phyloP scores from a whole-genome alignment of 1,284 basidiomycete genomes.

The Athelia sp. region DNA sequence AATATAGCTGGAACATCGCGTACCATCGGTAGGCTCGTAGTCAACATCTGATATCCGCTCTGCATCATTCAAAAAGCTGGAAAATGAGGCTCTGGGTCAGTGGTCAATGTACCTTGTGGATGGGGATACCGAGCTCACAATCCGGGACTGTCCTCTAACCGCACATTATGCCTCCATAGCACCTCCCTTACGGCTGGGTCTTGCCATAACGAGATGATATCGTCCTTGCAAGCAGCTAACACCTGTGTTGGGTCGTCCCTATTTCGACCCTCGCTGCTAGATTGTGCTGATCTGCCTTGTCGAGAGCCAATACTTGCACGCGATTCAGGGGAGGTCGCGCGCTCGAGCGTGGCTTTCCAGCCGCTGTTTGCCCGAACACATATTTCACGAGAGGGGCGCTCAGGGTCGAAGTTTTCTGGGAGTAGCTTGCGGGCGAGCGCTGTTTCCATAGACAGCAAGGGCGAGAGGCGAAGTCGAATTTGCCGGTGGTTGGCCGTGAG shows the following conservation, averaged over 20 bases:
- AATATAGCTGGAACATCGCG: slow-evolving; percentile 11
- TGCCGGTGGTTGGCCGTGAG: slow-evolving; percentile 34
- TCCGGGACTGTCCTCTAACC: slow-evolving; percentile 54
- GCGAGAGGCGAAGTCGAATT: slow-evolving; percentile 49
- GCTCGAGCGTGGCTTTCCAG: slow-evolving; percentile 41
- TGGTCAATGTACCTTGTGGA: background rate
- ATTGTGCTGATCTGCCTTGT: slow-evolving; percentile 3
- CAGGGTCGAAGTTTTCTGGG: slow-evolving; percentile 22
- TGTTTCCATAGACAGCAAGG: slow-evolving; percentile 55
- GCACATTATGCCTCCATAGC: slow-evolving; percentile 39
- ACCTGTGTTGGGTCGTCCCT: slow-evolving; percentile 42
- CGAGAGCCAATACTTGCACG: slow-evolving; percentile 1
- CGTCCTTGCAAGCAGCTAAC: slow-evolving; percentile 51
- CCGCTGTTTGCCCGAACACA: slow-evolving; percentile 52
- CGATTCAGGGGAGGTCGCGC: slow-evolving; percentile 15
- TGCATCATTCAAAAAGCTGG: slow-evolving; percentile 62
- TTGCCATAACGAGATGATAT: slow-evolving; percentile 59
- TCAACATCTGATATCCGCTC: slow-evolving; percentile 46
- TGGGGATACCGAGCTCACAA: slow-evolving; percentile 43
- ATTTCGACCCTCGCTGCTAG: slow-evolving; percentile 9
- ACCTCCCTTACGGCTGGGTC: slow-evolving; percentile 48
- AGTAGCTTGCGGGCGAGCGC: slow-evolving; percentile 41
- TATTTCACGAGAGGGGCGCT: slow-evolving; percentile 31
- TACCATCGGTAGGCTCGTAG: slow-evolving; percentile 57
- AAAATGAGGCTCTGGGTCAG: background rate